phyloP scores from a whole-genome alignment of 2,329 filamentous ascomycete species.

The Mycosphaerella arachidis region DNA sequence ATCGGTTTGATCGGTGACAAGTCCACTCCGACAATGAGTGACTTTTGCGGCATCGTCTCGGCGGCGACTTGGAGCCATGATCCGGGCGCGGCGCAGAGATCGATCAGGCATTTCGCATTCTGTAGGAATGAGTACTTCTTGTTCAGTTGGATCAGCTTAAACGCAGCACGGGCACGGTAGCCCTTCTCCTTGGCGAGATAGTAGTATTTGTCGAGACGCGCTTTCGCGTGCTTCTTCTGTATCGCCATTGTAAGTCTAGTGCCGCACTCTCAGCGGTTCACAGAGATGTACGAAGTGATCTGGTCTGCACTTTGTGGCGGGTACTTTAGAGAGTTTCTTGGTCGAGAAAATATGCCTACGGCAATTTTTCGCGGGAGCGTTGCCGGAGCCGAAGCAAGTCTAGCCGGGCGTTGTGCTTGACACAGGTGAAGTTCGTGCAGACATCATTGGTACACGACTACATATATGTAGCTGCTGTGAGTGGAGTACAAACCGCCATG shows the following conservation, averaged over 20 bases:
- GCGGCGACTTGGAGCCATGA: constrained; percentile 96
- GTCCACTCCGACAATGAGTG: constrained; percentile 91
- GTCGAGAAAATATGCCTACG: not conserved
- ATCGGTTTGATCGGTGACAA: constrained; percentile 93
- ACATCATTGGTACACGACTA: too few relatives aligned
- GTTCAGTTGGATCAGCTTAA: constrained; percentile 97
- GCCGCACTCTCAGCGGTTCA: not conserved
- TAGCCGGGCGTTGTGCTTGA: not conserved
- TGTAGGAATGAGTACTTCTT: constrained; percentile 99
- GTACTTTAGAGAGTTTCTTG: not conserved
- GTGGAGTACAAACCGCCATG: too few relatives aligned
- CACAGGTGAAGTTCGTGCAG: too few relatives aligned
- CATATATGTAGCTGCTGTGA: too few relatives aligned
- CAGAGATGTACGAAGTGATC: not conserved
- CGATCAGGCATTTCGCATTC: constrained; percentile 90
- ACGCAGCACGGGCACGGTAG: constrained; percentile 89
- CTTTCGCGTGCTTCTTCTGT: constrained; percentile 98
- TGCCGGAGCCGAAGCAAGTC: not conserved
- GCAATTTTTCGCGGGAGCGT: not conserved
- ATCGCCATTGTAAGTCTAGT: constrained; percentile 66
- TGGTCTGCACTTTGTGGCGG: not conserved
- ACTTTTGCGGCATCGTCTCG: constrained; percentile 86
- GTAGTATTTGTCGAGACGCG: constrained; percentile 98
- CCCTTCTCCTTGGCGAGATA: constrained; percentile 98
- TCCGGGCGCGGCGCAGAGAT: constrained; percentile 95